Conservation (phyloP, 2,329 filamentous ascomycete species). For the Macrophomina pseudophaseolina region DNA sequence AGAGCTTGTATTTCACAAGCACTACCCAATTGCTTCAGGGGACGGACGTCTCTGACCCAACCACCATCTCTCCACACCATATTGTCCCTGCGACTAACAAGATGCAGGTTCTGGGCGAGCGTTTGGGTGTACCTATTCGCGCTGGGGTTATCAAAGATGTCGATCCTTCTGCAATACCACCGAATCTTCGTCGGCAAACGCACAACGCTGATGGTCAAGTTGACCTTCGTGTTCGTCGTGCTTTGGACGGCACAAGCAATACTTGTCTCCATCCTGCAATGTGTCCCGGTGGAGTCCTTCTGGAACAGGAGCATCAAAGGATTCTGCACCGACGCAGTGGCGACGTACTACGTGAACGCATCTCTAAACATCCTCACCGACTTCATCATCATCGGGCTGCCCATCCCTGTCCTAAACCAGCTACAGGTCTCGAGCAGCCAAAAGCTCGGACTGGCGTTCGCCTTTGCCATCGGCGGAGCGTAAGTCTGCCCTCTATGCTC, state of each 20-base stretch:
- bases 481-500: background rate
- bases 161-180: conserved; percentile 35
- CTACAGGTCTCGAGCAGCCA: conserved; percentile 4
- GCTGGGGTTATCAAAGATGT: conserved; percentile 38
- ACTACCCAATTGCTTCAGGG: background rate
- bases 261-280: conserved; percentile 34
- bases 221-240: conserved; percentile 28
- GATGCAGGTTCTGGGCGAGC: conserved; percentile 38
- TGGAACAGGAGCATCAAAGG: conserved; percentile 33
- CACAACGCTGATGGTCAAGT: conserved; percentile 30
- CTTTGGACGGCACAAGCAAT: background rate
- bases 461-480: conserved; percentile 11
- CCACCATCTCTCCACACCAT: background rate
- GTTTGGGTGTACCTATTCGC: conserved; percentile 41
- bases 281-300: conserved; percentile 34
- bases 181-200: conserved; percentile 34
- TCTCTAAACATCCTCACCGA: conserved; percentile 8
- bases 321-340: background rate
- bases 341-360: background rate
- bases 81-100: background rate
- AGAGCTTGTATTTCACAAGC: background rate
- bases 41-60: background rate
- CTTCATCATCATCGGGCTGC: conserved; percentile 3
- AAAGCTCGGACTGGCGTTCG: conserved; percentile 2
- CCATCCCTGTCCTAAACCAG: conserved; percentile 4